Base-by-base conservation (phyloP, 108 stramenopile species). In the Nitzschia sp. region DNA sequence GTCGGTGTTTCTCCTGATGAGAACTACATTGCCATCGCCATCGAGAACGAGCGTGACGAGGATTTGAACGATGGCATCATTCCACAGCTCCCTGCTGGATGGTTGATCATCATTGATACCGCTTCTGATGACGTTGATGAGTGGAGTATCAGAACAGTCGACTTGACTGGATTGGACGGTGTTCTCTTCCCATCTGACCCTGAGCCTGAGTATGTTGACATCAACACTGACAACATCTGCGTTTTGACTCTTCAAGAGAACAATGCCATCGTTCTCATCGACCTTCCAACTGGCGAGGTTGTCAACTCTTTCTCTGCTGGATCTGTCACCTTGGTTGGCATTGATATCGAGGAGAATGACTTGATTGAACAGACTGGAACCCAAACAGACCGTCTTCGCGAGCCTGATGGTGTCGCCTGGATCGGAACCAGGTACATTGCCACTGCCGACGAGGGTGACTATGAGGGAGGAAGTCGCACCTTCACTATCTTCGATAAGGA, bases 361-460 rank as follows among this genome's bases (percentile, higher is more conserved):
- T 44, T 81, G 10, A 85, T 86, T 54, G 46, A 64, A 24, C 84
- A 83, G 59, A 67, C 8, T 12, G 76, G 22, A 1, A 26, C 71
- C 10, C 41, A 72, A 12, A 59, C 65, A 6, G 51, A 34, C 11
- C 19, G 69, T 19, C 64, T 57, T 14, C 78, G 86, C 10, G 89
- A 90, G 72, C 83, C 89, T 5, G 89, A 90, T 68, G 85, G 81
- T 59, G 81, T 86, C 21, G 72, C 74, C 0, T 90, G 84, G 85
- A 74, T 86, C 43, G 81, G 67, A 53, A 83, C 67, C 21, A 60
- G 67, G 2, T 86, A 81, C 74, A 85, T 84, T 53, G 83, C 72
- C n/a, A 82, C 84, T 6, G 90, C 90, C 42, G 77, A 91, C 50
- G 86, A 91, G 58, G 86, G 90, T 52, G 90, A 88, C 61, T 51